These are phyloP conservation scores for Eremomyces bilateralis DNA, from an alignment of 495 filamentous ascomycete genomes.

Conservation along the genomic window DNA sequence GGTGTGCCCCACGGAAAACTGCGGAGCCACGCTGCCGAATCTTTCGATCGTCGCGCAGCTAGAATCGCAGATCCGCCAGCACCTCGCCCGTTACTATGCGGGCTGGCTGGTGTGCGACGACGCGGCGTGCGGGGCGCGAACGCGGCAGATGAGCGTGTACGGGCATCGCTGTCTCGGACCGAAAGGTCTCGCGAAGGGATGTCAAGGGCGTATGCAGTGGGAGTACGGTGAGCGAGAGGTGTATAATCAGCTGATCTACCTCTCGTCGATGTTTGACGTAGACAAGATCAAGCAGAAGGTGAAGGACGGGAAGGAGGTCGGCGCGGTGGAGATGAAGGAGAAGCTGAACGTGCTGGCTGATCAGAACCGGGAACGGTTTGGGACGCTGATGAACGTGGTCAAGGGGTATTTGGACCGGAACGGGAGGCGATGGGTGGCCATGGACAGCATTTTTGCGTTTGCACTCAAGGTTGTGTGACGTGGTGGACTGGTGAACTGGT, in stretches of 20 bases:
- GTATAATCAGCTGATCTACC: constrained; percentile 90
- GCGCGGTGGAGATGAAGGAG: constrained; percentile 25
- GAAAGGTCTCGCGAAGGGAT: constrained; percentile 57
- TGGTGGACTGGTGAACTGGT: too few species aligned
- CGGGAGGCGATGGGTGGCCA: constrained; percentile 86
- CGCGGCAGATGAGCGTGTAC: constrained; percentile 78
- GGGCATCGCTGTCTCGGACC: constrained; percentile 78
- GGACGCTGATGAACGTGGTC: constrained; percentile 51
- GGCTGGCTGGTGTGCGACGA: constrained; percentile 85
- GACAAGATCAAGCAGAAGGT: constrained; percentile 47
- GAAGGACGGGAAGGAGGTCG: constrained; percentile 17
- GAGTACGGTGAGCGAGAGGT: constrained; percentile 73
- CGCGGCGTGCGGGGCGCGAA: constrained; percentile 62
- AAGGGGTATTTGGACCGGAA: constrained; percentile 80
- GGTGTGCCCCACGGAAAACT: constrained; percentile 38
- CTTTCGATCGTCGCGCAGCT: constrained; percentile 66
- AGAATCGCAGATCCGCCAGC: constrained; percentile 57
- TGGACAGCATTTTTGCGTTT: constrained; percentile 75
- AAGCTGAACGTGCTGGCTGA: constrained; percentile 48
- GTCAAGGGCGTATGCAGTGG: constrained; percentile 71
- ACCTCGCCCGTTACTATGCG: constrained; percentile 71
- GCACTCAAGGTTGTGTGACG: constrained; percentile 24
- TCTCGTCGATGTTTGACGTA: constrained; percentile 67
- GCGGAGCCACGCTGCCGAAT: constrained; percentile 39
- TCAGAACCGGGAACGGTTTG: constrained; percentile 59